These are phyloP conservation scores for Penicillium palitans DNA, from an alignment of 2,329 filamentous ascomycete species.

Conservation along the genomic window DNA sequence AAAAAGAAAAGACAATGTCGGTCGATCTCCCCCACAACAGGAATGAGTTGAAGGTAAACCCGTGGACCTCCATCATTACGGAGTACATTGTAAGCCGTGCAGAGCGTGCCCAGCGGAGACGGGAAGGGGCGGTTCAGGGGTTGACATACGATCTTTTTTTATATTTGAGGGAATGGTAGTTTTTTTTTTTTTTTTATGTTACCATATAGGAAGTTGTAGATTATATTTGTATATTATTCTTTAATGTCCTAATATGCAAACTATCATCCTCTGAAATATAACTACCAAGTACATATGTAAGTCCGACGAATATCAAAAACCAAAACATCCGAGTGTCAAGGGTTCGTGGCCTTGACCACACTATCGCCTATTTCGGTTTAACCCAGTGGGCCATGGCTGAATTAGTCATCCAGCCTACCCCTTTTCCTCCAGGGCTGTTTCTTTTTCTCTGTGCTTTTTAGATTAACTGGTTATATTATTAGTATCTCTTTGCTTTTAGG, in stretches of 20 bases:
- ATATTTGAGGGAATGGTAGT: neutral
- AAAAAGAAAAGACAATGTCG: slow-evolving; percentile 11
- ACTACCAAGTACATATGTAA: too few species aligned
- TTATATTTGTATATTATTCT: too few species aligned
- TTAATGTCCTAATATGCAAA: too few species aligned
- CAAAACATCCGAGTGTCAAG: neutral
- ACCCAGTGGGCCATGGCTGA: neutral
- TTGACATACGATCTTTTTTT: slow-evolving; percentile 5
- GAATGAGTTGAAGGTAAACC: slow-evolving; percentile 16
- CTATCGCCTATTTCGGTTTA: slow-evolving; percentile 4
- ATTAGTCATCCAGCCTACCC: neutral
- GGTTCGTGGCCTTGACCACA: neutral
- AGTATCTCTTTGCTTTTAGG: neutral
- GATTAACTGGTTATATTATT: neutral
- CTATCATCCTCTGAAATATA: too few species aligned
- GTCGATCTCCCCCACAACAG: slow-evolving; percentile 27
- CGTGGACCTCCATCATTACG: neutral
- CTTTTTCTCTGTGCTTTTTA: neutral
- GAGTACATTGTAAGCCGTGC: slow-evolving; percentile 11
- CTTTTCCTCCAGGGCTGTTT: slow-evolving; percentile 4
- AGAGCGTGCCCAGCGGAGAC: slow-evolving; percentile 19
- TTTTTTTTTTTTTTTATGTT: too few species aligned
- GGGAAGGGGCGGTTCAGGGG: slow-evolving; percentile 29
- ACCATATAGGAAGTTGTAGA: too few species aligned
- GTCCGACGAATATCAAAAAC: slow-evolving; percentile 2